Evolutionary conservation across 2,329 filamentous ascomycete species (phyloP).

Genomic region (Ceratocystis cacaofunesta): DNA sequence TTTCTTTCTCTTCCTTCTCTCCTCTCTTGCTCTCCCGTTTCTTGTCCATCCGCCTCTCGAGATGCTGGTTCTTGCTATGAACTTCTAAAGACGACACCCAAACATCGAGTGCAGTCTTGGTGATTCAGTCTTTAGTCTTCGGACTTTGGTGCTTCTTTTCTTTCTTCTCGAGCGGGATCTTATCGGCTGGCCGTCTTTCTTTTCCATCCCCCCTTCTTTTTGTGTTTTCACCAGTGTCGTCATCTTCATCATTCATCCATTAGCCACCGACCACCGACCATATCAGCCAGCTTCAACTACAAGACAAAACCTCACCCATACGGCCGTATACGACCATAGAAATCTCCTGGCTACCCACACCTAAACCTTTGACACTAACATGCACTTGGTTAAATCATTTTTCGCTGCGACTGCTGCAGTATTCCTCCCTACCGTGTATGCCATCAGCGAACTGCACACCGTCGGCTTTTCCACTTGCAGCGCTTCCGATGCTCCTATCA

Average conservation of each 20-base stretch:
- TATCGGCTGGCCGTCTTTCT: conserved; percentile 12
- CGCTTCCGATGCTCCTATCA: conserved; percentile 35
- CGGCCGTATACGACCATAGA: no score
- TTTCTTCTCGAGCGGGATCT: conserved; percentile 12
- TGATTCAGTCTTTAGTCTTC: not conserved
- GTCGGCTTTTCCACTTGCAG: conserved; percentile 63
- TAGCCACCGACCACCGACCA: not conserved
- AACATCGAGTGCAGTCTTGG: not conserved
- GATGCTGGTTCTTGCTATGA: not conserved
- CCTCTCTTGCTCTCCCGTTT: conserved; percentile 1
- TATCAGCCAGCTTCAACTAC: not conserved
- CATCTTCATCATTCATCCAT: not conserved
- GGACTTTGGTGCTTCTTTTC: conserved; percentile 1
- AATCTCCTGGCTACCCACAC: not conserved
- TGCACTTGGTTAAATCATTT: conserved; percentile 5
- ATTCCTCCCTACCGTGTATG: conserved; percentile 38
- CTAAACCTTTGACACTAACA: not conserved
- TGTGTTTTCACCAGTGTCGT: not conserved
- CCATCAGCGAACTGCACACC: conserved; percentile 61
- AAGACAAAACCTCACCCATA: not conserved
- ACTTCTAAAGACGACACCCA: not conserved
- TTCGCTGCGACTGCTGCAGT: conserved; percentile 23
- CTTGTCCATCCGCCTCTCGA: not conserved
- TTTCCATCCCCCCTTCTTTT: not conserved
- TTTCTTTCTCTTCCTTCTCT: not conserved